A percentile compares a stretch with the other conserved stretches of the same genome.
These are phyloP conservation scores for Penicillium sp. DNA, from an alignment of 2,329 filamentous ascomycete genomes.

Conservation along the genomic window DNA sequence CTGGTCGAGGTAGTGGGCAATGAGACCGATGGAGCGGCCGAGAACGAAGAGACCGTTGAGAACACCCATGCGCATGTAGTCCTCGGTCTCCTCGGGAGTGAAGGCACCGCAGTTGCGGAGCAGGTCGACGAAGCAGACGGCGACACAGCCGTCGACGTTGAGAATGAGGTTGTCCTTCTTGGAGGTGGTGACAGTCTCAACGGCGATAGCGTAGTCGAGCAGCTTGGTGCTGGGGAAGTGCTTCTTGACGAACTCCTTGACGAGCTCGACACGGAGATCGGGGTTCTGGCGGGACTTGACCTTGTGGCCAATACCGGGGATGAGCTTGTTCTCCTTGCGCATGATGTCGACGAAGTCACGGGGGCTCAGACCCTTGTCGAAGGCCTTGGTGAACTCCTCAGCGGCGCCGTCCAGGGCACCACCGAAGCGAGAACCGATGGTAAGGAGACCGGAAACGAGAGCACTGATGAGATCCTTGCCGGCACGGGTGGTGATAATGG, in stretches of 20 bases:
- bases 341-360: slow-evolving; percentile 99
- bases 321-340: slow-evolving; percentile 99
- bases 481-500: slow-evolving; percentile 98
- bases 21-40: slow-evolving; percentile 94
- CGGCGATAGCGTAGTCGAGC: slow-evolving; percentile 96
- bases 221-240: slow-evolving; percentile 98
- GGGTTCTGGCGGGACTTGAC: slow-evolving; percentile 99
- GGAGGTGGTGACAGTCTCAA: slow-evolving; percentile 96
- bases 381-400: slow-evolving; percentile 97
- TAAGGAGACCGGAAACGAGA: slow-evolving; percentile 93
- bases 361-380: slow-evolving; percentile 95
- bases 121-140: slow-evolving; percentile 97
- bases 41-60: slow-evolving; percentile 99
- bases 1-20: slow-evolving; percentile 99
- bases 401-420: slow-evolving; percentile 97
- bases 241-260: slow-evolving; percentile 97
- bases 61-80: slow-evolving; percentile 98
- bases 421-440: slow-evolving; percentile 97
- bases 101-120: slow-evolving; percentile 98
- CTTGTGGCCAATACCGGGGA: slow-evolving; percentile 97
- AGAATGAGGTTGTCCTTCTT: slow-evolving; percentile 99
- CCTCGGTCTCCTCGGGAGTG: slow-evolving; percentile 92
- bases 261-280: slow-evolving; percentile 97
- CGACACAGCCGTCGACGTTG: slow-evolving; percentile 97
- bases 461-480: slow-evolving; percentile 98